Conservation (phyloP, 805 yeast genomes). For the Kuraishia cidri region DNA sequence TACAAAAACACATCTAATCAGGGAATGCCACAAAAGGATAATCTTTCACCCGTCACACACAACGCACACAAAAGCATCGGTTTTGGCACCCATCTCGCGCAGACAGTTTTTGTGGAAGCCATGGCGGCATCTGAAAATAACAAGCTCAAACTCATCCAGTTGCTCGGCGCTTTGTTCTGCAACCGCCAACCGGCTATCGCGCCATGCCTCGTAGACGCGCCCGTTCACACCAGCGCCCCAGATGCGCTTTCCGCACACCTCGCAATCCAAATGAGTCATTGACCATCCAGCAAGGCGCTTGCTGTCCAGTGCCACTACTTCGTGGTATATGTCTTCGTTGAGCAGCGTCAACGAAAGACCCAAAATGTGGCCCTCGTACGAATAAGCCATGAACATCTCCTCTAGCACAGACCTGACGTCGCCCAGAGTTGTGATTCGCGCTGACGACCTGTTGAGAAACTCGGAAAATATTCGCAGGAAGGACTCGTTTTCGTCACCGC, state of each 20-base stretch:
- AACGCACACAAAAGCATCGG: background rate
- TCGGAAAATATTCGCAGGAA: conserved; percentile 46
- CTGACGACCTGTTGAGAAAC: conserved; percentile 40
- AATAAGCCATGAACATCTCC: conserved; percentile 56
- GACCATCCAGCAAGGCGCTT: conserved; percentile 58
- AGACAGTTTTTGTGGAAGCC: conserved; percentile 56
- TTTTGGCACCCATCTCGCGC: conserved; percentile 30
- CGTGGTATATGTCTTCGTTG: conserved; percentile 43
- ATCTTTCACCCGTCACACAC: background rate
- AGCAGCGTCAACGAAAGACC: conserved; percentile 41
- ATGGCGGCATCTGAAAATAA: conserved; percentile 58
- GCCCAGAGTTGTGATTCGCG: conserved; percentile 41
- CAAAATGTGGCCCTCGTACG: conserved; percentile 53
- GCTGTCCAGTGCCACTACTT: conserved; percentile 30
- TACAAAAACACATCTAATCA: too few species aligned
- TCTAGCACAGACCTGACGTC: conserved; percentile 51
- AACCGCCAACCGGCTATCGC: conserved; percentile 5
- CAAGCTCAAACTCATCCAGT: conserved; percentile 20
- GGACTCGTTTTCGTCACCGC: conserved; percentile 17
- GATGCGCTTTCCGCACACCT: conserved; percentile 63
- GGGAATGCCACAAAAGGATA: too few species aligned
- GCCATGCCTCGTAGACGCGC: conserved; percentile 21
- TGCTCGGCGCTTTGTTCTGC: conserved; percentile 5
- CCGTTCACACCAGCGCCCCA: conserved; percentile 60
- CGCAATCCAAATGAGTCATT: conserved; percentile 45